Conservation (phyloP, 1,284 basidiomycete genomes). For the Tylopilus orsonianus region DNA sequence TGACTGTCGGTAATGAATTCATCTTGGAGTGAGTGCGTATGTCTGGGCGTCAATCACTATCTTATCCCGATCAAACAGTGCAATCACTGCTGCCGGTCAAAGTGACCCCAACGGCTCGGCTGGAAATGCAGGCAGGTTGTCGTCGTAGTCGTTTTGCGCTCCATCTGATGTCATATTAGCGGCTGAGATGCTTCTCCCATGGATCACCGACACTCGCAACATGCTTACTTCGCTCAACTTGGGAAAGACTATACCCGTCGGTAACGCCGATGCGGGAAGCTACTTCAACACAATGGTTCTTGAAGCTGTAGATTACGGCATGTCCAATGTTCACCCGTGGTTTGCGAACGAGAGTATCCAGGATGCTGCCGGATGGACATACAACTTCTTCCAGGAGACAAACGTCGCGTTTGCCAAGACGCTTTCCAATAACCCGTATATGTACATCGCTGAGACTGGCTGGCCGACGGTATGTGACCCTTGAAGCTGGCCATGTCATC, state of each 20-base stretch:
- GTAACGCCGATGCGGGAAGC: conserved; percentile 88
- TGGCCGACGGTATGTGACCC: conserved; percentile 75
- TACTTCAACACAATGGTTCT: conserved; percentile 79
- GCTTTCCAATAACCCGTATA: conserved; percentile 34
- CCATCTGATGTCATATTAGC: conserved; percentile 18
- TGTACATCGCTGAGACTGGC: conserved; percentile 57
- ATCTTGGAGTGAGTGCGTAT: conserved; percentile 64
- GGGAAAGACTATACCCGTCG: conserved; percentile 65
- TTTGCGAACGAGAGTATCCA: conserved; percentile 73
- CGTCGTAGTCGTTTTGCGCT: neutral
- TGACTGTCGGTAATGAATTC: conserved; percentile 84
- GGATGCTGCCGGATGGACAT: conserved; percentile 47
- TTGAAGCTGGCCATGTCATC: neutral
- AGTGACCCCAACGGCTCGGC: conserved; percentile 51
- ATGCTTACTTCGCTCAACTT: conserved; percentile 57
- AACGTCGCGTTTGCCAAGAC: conserved; percentile 26
- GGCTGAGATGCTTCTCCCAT: conserved; percentile 51
- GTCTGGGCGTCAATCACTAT: neutral
- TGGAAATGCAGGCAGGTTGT: conserved; percentile 51
- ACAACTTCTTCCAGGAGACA: conserved; percentile 31
- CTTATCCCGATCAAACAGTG: conserved; percentile 40
- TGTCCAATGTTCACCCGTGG: conserved; percentile 85
- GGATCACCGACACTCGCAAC: conserved; percentile 64
- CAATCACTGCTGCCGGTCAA: conserved; percentile 44
- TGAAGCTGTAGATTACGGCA: conserved; percentile 70